Evolutionary conservation across 345 rosid genomes (phyloP).

Genomic region (Acer negundo): DNA sequence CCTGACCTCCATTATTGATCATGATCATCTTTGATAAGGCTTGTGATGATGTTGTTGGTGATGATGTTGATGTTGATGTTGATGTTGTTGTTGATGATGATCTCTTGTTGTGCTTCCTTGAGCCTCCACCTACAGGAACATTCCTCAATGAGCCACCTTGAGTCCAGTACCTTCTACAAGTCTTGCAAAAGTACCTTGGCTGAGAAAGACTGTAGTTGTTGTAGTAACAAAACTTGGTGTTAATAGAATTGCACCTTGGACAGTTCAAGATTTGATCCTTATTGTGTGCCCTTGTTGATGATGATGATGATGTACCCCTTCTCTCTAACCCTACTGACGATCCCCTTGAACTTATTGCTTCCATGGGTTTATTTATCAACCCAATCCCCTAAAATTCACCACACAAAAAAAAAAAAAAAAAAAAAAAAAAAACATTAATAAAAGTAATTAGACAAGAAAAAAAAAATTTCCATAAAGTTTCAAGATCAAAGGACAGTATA

Average conservation of each 20-base stretch:
- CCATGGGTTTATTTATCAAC: conserved; percentile 35
- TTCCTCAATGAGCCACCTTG: conserved; percentile 60
- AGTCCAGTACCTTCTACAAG: conserved; percentile 67
- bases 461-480: conserved; percentile 26
- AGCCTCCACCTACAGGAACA: conserved; percentile 67
- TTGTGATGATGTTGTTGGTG: conserved; percentile 25
- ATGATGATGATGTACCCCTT: conserved; percentile 1
- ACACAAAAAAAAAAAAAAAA: conserved; percentile 1
- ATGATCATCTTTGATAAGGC: conserved; percentile 33
- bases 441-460: conserved; percentile 2
- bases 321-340: conserved; percentile 24
- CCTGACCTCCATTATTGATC: conserved; percentile 36
- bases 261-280: conserved; percentile 51
- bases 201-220: conserved; percentile 64
- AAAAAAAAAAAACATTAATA: no score
- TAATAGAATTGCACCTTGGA: conserved; percentile 54
- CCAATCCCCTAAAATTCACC: conserved; percentile 39
- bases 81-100: conserved; percentile 30
- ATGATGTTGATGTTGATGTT: conserved; percentile 19
- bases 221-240: conserved; percentile 63
- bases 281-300: conserved; percentile 34
- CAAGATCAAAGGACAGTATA: conserved; percentile 19
- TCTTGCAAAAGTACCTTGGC: conserved; percentile 63
- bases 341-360: conserved; percentile 24
- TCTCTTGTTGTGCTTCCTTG: conserved; percentile 59